These are phyloP conservation scores for Debaryomycetaceae sp. DNA, from an alignment of 1,139 yeast species.

Conservation along the genomic window DNA sequence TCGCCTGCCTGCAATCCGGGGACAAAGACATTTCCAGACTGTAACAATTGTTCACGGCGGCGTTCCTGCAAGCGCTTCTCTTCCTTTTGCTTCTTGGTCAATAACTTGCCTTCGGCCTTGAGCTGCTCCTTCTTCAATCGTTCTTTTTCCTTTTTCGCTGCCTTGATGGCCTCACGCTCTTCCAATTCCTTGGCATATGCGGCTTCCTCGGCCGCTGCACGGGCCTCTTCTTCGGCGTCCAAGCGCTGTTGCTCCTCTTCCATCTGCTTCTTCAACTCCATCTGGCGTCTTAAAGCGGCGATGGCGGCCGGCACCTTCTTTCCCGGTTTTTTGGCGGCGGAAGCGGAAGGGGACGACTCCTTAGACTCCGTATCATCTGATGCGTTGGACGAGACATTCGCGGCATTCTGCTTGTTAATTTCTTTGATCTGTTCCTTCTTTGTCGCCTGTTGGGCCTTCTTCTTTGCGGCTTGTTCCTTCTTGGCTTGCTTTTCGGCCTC, in stretches of 20 bases:
- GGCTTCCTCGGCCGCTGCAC: constrained; percentile 51
- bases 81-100: constrained; percentile 91
- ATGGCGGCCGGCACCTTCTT: constrained; percentile 71
- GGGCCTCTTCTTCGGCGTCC: constrained; percentile 63
- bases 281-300: constrained; percentile 73
- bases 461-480: constrained; percentile 82
- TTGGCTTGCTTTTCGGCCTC: constrained; percentile 92
- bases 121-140: constrained; percentile 67
- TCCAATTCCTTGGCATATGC: constrained; percentile 53
- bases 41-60: constrained; percentile 79
- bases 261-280: constrained; percentile 74
- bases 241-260: constrained; percentile 60
- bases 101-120: constrained; percentile 85
- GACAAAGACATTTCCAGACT: constrained; percentile 61
- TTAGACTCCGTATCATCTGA: constrained; percentile 16
- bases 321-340: constrained; percentile 39
- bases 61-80: constrained; percentile 79
- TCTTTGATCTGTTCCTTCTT: constrained; percentile 57
- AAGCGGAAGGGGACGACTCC: constrained; percentile 13
- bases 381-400: constrained; percentile 18
- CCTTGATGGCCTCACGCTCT: constrained; percentile 59
- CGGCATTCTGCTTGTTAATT: constrained; percentile 47
- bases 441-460: constrained; percentile 55
- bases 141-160: constrained; percentile 72
- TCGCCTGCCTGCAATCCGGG: constrained; percentile 52